phyloP scores from a whole-genome alignment of 148 eudicot species.

The Rhododendron griersonianum region DNA sequence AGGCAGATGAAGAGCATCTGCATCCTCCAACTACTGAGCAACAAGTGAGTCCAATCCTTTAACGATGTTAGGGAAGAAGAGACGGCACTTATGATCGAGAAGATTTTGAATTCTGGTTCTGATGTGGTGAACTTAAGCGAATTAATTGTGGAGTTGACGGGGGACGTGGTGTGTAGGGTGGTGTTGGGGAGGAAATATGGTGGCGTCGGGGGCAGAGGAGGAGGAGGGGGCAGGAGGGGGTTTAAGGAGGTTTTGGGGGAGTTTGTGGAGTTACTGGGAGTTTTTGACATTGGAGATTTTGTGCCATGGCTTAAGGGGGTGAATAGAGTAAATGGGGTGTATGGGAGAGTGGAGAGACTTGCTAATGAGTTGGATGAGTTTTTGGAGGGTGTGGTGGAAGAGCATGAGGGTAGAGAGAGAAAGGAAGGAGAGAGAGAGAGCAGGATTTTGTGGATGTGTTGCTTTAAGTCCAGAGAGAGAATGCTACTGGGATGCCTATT shows the following conservation, averaged over 20 bases:
- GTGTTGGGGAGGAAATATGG: not conserved
- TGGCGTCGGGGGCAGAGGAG: not conserved
- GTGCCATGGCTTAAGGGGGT: not conserved
- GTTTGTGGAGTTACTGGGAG: not conserved
- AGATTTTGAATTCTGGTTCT: not conserved
- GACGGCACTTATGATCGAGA: conserved; percentile 2
- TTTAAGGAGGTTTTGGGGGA: not conserved
- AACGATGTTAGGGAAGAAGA: conserved; percentile 21
- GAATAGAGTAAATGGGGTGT: not conserved
- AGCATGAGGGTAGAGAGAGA: not conserved
- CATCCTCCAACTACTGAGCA: conserved; percentile 35
- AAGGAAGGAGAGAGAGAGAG: not conserved
- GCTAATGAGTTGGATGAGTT: not conserved
- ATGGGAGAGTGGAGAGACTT: conserved; percentile 27
- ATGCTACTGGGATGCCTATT: not conserved
- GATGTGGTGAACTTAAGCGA: conserved; percentile 34
- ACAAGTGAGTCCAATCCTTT: conserved; percentile 16
- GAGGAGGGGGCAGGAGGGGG: not conserved
- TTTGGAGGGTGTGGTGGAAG: not conserved
- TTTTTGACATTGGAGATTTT: not conserved
- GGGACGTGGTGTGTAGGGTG: not conserved
- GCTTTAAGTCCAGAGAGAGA: not conserved
- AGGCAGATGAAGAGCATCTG: conserved; percentile 49
- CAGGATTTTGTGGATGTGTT: not conserved
- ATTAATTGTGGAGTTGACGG: not conserved